Evolutionary conservation across 2,329 filamentous ascomycete genomes (phyloP).

Genomic region (Hymenoscyphus scutula): DNA sequence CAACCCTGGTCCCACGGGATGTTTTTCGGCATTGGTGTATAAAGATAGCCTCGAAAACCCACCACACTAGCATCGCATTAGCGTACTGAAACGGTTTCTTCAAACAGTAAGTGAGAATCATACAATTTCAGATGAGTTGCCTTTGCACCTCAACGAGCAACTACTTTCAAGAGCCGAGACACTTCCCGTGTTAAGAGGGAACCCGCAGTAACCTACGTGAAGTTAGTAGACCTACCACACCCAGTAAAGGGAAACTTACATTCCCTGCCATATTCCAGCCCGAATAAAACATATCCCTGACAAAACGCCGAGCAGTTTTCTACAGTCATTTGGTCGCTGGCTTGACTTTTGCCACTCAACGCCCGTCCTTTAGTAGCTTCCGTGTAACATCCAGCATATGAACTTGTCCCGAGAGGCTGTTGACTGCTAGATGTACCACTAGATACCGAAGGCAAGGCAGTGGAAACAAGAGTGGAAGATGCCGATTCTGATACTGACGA

Average conservation of each 20-base stretch:
- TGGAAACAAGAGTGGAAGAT: neutral
- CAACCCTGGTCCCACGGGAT: neutral
- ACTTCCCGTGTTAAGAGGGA: conserved; percentile 24
- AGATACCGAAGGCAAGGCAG: neutral
- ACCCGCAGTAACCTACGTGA: conserved; percentile 30
- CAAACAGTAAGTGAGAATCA: neutral
- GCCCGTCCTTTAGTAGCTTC: conserved; percentile 28
- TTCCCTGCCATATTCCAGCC: conserved; percentile 39
- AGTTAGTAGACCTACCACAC: neutral
- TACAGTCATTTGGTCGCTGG: conserved; percentile 32
- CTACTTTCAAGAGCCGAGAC: conserved; percentile 29
- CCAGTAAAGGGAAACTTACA: conserved; percentile 20
- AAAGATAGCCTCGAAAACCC: conserved; percentile 26
- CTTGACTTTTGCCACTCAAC: conserved; percentile 20
- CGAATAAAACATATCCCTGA: conserved; percentile 35
- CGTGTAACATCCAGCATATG: conserved; percentile 31
- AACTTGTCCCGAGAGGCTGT: neutral
- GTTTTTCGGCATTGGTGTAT: conserved; percentile 18
- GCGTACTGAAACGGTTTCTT: conserved; percentile 21
- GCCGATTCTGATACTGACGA: neutral
- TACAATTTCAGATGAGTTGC: conserved; percentile 31
- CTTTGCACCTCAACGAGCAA: conserved; percentile 23
- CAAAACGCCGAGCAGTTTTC: conserved; percentile 33
- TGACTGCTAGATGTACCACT: neutral
- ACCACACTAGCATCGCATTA: conserved; percentile 22